Conservation (phyloP, 2,329 filamentous ascomycete species). For the Septoria linicola region DNA sequence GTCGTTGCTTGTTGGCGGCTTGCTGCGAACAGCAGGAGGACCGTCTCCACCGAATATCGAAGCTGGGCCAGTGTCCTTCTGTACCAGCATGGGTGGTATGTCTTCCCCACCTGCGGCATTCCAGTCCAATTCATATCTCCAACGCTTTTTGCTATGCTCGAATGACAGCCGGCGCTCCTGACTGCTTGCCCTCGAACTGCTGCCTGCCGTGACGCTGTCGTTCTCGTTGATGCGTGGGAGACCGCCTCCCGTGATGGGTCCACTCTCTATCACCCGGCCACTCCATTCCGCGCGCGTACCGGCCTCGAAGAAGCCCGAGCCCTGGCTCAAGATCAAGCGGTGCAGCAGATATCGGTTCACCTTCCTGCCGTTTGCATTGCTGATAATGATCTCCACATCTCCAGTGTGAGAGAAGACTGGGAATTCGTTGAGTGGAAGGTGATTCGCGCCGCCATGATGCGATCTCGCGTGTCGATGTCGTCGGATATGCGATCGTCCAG, state of each 20-base stretch:
- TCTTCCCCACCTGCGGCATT: constrained; percentile 68
- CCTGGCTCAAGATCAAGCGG: constrained; percentile 80
- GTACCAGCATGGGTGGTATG: constrained; percentile 76
- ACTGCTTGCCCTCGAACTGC: constrained; percentile 42
- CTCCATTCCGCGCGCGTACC: constrained; percentile 43
- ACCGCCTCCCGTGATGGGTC: constrained; percentile 10
- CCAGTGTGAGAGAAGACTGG: constrained; percentile 86
- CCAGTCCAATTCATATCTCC: constrained; percentile 86
- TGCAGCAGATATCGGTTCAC: constrained; percentile 87
- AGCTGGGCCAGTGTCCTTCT: constrained; percentile 58
- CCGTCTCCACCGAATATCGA: constrained; percentile 37
- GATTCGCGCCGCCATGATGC: constrained; percentile 67
- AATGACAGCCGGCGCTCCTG: constrained; percentile 36
- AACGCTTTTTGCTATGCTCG: constrained; percentile 58
- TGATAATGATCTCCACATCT: constrained; percentile 86
- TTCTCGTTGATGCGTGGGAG: constrained; percentile 32
- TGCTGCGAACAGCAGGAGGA: constrained; percentile 58
- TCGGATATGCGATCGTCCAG: constrained; percentile 56
- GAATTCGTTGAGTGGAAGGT: constrained; percentile 82
- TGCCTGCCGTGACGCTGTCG: constrained; percentile 31
- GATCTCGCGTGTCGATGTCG: constrained; percentile 78
- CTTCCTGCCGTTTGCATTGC: constrained; percentile 58
- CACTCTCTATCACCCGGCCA: constrained; percentile 23
- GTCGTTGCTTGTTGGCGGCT: constrained; percentile 62
- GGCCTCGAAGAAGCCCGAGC: constrained; percentile 90